Conservation (phyloP, 345 rosid genomes). For the Acer yangbiense region DNA sequence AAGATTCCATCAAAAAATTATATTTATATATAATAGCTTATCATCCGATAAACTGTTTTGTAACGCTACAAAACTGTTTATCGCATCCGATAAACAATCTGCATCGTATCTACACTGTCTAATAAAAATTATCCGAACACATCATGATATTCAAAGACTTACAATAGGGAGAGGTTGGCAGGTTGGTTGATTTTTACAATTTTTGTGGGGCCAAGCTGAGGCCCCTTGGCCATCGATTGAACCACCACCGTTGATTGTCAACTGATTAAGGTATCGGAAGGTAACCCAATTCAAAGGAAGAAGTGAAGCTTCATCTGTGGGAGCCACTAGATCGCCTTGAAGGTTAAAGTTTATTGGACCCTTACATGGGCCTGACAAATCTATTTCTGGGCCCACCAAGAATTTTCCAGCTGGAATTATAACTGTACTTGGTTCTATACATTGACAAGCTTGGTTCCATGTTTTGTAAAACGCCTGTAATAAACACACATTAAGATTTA, state of each 20-base stretch:
- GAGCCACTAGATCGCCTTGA: conserved; percentile 23
- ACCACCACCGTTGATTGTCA: conserved; percentile 32
- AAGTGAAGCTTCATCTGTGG: not conserved
- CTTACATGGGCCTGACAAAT: conserved; percentile 31
- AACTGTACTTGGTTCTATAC: not conserved
- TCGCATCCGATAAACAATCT: no score
- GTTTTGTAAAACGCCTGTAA: conserved; percentile 24
- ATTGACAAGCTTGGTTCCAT: conserved; percentile 34
- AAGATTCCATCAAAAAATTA: no score
- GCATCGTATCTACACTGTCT: no score
- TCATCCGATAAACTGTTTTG: no score
- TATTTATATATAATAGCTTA: no score
- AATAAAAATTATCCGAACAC: no score
- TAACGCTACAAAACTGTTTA: no score
- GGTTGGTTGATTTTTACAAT: not conserved
- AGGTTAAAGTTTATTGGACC: conserved; percentile 14
- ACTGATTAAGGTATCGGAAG: conserved; percentile 18
- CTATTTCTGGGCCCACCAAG: not conserved
- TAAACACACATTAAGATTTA: not conserved
- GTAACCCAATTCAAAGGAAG: conserved; percentile 19
- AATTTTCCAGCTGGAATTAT: conserved; percentile 28
- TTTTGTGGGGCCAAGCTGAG: conserved; percentile 32
- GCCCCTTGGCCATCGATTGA: conserved; percentile 35
- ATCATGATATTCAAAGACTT: not conserved
- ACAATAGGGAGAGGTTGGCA: conserved; percentile 22